phyloP scores from a whole-genome alignment of 2,329 filamentous ascomycete genomes.

The Macrophomina tecta region DNA sequence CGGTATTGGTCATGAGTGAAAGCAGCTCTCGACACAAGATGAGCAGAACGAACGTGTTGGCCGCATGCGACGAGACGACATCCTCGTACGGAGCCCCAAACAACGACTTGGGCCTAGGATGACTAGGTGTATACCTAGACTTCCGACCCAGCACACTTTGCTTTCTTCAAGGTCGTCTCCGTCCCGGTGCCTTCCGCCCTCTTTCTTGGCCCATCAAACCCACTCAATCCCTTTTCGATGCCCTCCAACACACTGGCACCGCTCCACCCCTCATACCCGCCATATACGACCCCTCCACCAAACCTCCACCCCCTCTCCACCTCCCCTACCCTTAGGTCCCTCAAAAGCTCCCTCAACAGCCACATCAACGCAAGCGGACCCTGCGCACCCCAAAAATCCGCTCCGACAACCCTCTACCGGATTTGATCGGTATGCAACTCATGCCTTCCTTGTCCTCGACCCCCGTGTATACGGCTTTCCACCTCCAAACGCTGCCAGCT shows the following conservation, averaged over 20 bases:
- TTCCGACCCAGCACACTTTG: neutral
- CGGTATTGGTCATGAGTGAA: constrained; percentile 35
- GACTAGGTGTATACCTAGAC: constrained; percentile 32
- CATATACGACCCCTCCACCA: constrained; percentile 31
- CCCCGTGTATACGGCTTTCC: too few relatives aligned
- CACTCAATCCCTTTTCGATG: too few relatives aligned
- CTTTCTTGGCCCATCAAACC: too few relatives aligned
- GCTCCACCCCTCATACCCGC: neutral
- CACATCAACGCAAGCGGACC: constrained; percentile 42
- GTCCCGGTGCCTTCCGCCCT: neutral
- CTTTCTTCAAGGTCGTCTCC: neutral
- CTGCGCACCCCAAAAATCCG: constrained; percentile 41
- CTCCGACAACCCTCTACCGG: constrained; percentile 40
- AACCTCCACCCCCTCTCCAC: constrained; percentile 37
- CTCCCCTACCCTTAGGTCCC: neutral
- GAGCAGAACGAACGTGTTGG: constrained; percentile 48
- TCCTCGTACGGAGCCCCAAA: constrained; percentile 49
- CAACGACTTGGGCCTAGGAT: constrained; percentile 46
- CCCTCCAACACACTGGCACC: neutral
- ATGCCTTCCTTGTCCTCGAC: too few relatives aligned
- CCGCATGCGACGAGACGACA: constrained; percentile 45
- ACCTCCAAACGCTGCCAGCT: too few relatives aligned
- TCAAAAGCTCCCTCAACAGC: constrained; percentile 33
- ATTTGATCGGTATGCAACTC: too few relatives aligned
- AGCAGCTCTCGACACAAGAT: constrained; percentile 48